Conservation (phyloP, 2,329 filamentous ascomycete species). For the Blastomyces gilchristii region DNA sequence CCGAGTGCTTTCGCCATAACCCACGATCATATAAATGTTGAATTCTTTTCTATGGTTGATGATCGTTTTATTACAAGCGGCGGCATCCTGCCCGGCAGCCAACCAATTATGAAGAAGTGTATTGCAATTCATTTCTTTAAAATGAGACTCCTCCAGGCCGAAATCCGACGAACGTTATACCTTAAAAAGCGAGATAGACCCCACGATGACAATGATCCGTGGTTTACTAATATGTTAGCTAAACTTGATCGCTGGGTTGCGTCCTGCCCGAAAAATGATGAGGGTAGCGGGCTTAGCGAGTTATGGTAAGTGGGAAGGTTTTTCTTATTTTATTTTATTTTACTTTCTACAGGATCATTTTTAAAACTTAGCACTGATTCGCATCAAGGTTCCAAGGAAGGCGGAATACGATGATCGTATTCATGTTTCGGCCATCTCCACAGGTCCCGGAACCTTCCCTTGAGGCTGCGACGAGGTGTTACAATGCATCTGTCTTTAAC, state of each 20-base stretch:
- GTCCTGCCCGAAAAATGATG: conserved; percentile 60
- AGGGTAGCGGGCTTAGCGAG: conserved; percentile 61
- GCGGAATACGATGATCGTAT: conserved; percentile 80
- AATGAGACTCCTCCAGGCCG: conserved; percentile 77
- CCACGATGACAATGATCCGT: conserved; percentile 68
- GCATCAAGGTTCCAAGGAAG: conserved; percentile 50
- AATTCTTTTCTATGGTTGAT: conserved; percentile 71
- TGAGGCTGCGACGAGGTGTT: conserved; percentile 70
- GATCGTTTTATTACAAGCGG: conserved; percentile 72
- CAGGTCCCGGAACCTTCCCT: conserved; percentile 79
- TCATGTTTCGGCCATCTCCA: conserved; percentile 81
- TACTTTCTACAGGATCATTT: conserved; percentile 24
- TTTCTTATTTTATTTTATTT: conserved; percentile 11
- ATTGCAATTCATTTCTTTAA: conserved; percentile 88
- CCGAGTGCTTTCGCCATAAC: conserved; percentile 75
- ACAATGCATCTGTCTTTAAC: conserved; percentile 70
- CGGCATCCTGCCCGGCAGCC: conserved; percentile 60
- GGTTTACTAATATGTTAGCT: conserved; percentile 70
- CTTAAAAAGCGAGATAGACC: conserved; percentile 71
- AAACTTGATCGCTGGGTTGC: conserved; percentile 74
- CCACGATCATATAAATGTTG: conserved; percentile 73
- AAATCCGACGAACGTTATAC: conserved; percentile 78
- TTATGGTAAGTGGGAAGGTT: conserved; percentile 54
- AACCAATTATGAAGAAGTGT: conserved; percentile 69
- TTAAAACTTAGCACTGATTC: conserved; percentile 13